These are phyloP conservation scores for Vicia villosa DNA, from an alignment of 306 rosid genomes.

Conservation along the genomic window DNA sequence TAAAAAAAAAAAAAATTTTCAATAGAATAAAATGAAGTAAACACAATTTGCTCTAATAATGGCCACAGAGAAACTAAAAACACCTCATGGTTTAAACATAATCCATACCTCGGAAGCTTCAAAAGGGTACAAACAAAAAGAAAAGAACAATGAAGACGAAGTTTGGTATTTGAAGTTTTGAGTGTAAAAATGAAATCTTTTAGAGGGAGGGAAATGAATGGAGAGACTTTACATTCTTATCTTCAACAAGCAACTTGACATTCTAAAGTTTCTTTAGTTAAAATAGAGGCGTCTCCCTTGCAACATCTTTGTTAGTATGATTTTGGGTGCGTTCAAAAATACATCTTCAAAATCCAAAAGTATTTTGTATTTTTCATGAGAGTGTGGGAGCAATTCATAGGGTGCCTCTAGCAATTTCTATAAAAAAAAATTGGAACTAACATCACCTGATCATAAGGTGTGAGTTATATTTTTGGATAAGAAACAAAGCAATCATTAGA, in stretches of 20 bases:
- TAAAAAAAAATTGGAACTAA: background rate
- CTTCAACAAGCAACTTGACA: too few species aligned
- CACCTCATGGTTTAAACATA: conserved; percentile 39
- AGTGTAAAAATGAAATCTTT: conserved; percentile 29
- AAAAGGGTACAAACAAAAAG: conserved; percentile 29
- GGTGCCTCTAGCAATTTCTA: too few species aligned
- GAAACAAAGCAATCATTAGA: background rate
- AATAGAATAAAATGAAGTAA: conserved; percentile 4
- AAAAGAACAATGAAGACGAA: conserved; percentile 1
- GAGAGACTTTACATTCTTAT: conserved; percentile 89
- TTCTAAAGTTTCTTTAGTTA: too few species aligned
- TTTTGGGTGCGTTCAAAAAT: too few species aligned
- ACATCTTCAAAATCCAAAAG: too few species aligned
- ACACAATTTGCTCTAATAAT: conserved; percentile 11
- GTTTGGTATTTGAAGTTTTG: conserved; percentile 7
- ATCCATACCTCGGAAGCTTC: conserved; percentile 47
- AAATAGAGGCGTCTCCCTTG: too few species aligned
- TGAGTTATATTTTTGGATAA: background rate
- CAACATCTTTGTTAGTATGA: too few species aligned
- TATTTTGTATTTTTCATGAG: too few species aligned
- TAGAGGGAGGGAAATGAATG: conserved; percentile 74
- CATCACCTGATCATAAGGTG: background rate
- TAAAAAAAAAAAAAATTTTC: too few species aligned
- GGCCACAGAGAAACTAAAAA: conserved; percentile 23
- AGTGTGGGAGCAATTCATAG: too few species aligned